These are phyloP conservation scores for Pichia pseudocactophila DNA, from an alignment of 805 yeast species.

Conservation along the genomic window DNA sequence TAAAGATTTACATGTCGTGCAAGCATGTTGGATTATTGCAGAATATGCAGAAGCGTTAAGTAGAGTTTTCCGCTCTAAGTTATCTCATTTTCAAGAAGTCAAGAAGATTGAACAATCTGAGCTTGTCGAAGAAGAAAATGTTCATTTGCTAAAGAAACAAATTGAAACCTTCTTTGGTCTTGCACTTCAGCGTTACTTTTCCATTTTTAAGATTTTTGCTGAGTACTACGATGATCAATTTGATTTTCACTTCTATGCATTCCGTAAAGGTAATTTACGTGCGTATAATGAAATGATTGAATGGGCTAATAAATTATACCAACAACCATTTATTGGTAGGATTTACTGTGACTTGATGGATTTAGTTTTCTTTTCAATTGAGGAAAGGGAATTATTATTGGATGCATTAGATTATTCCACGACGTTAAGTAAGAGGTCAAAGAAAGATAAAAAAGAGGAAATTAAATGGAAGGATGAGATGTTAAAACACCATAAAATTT, in stretches of 20 bases:
- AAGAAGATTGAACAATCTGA: not conserved
- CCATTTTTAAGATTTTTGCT: constrained; percentile 57
- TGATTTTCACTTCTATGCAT: constrained; percentile 90
- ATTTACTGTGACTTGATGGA: constrained; percentile 57
- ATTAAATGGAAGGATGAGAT: constrained; percentile 48
- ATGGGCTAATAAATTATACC: constrained; percentile 75
- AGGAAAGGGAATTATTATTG: constrained; percentile 18
- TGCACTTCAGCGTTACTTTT: constrained; percentile 68
- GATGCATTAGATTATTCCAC: constrained; percentile 10
- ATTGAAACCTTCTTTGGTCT: constrained; percentile 42
- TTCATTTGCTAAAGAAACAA: constrained; percentile 34
- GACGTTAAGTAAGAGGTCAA: constrained; percentile 26
- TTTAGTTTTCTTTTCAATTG: constrained; percentile 39
- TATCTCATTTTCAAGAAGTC: constrained; percentile 14
- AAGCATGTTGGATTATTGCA: constrained; percentile 79
- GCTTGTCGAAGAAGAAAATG: constrained; percentile 17
- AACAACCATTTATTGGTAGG: constrained; percentile 64
- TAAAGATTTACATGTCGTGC: constrained; percentile 79
- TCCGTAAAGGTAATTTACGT: constrained; percentile 84
- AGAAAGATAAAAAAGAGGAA: constrained; percentile 50
- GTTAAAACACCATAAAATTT: constrained; percentile 33
- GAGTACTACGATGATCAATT: constrained; percentile 76
- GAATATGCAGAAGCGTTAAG: constrained; percentile 80
- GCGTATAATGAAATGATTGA: constrained; percentile 65
- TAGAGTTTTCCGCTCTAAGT: constrained; percentile 41